A percentile compares a stretch with the other conserved stretches of the same genome.
phyloP scores from a whole-genome alignment of 768 basidiomycete genomes.

The Termitomyces sp. region DNA sequence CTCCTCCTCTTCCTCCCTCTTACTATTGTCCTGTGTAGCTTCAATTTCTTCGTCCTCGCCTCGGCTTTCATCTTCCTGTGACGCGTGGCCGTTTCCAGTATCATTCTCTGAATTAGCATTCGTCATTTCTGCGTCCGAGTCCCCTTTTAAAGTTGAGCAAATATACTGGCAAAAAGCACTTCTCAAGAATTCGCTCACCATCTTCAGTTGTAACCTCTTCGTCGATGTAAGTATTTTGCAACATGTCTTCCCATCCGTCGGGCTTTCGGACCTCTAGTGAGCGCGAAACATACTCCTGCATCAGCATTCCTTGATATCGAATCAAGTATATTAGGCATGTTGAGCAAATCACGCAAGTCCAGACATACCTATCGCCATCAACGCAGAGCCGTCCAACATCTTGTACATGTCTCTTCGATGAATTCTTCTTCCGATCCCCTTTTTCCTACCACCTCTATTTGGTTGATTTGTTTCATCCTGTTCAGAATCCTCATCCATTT shows the following conservation, averaged over 20 bases:
- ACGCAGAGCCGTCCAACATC: constrained; percentile 64
- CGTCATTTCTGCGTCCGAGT: not conserved
- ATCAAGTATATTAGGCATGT: not conserved
- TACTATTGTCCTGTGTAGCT: constrained; percentile 5
- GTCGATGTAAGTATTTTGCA: constrained; percentile 12
- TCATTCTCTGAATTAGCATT: not conserved
- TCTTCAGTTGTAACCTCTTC: not conserved
- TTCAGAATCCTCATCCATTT: constrained; percentile 7
- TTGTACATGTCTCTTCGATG: constrained; percentile 66
- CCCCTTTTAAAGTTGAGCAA: not conserved
- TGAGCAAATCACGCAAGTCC: not conserved
- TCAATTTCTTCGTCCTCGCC: not conserved
- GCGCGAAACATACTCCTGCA: constrained; percentile 58
- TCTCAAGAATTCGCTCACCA: not conserved
- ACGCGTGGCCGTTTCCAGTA: not conserved
- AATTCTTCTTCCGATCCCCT: constrained; percentile 13
- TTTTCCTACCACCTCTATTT: constrained; percentile 13
- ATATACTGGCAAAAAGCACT: no score
- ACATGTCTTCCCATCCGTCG: constrained; percentile 40
- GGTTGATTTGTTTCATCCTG: not conserved
- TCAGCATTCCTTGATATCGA: constrained; percentile 43
- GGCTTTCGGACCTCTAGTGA: constrained; percentile 35
- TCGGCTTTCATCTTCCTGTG: not conserved
- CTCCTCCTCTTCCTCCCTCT: not conserved
- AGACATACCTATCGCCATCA: constrained; percentile 59